Base-by-base conservation (phyloP, 805 yeast genomes). In the Schwanniomyces yamadae region DNA sequence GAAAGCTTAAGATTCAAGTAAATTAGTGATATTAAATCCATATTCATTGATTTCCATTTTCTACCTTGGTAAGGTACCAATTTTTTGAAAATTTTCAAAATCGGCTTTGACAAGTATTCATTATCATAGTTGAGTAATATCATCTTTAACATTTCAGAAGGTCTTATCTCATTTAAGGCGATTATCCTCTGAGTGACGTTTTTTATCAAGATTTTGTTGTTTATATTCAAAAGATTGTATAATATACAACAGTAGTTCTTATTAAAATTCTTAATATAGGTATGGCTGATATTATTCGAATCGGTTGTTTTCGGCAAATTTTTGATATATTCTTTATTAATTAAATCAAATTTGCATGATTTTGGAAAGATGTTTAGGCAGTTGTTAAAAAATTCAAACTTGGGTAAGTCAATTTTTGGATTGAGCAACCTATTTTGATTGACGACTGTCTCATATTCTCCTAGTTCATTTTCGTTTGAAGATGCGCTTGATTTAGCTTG, bases 1-100 rank as follows among this genome's bases (percentile, higher is more conserved):
- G 80, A 77, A 24, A 89, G 66, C 47, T 79, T 77, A 49, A 86
- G 77, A 52, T 88, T 80, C 18, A 93, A 56, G 50, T 84, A 91
- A 2, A 91, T 89, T 41, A 86, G 81, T 0, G 96, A 87, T 4
- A 91, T 85, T 30, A 93, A 68, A 46, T 90, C 96, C 97, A 93
- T 91, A 55, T 91, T 93, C 44, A 80, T 77, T 10, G 89, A 77
- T 48, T 89, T 81, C 99, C 99, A 91, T 58, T 90, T 89, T 41
- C 93, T 80, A 13, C 96, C 96, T 50, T 87, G 90, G 61, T 83
- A 87, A 0, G 97, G 96, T 1, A 89, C 80, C 33, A 89, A 72
- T 43, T 84, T 80, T 55, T 86, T 89, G 41, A 90, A 66, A 1
- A 85, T 73, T 50, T 80, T 81, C 49, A 90, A 64, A 3, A 85